Percentiles rank a stretch among this genome's conserved stretches.
Conservation (phyloP, 2,329 filamentous ascomycete species). For the Diaporthe eres region DNA sequence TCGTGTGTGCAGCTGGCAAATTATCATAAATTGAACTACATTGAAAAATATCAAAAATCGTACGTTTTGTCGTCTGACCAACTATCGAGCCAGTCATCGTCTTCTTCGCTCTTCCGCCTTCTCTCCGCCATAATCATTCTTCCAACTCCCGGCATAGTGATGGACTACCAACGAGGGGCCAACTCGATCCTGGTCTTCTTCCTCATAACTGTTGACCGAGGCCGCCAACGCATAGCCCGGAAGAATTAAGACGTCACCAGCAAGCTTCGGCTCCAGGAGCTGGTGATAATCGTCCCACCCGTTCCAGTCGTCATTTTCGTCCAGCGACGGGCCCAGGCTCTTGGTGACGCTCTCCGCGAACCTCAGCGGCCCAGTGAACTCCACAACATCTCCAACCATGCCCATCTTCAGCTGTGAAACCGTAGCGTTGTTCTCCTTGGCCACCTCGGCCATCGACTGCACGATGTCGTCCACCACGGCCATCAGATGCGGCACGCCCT, state of each 20-base stretch:
- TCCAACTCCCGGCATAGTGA: constrained; percentile 35
- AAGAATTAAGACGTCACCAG: constrained; percentile 19
- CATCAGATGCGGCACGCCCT: constrained; percentile 40
- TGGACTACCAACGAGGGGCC: constrained; percentile 13
- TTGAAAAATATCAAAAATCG: background rate
- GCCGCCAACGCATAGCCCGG: constrained; percentile 14
- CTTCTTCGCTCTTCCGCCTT: background rate
- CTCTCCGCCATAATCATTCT: constrained; percentile 33
- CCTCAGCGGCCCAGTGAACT: constrained; percentile 42
- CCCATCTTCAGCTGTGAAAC: constrained; percentile 35
- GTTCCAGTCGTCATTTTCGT: constrained; percentile 27
- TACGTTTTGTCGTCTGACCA: background rate
- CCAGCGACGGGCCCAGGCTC: constrained; percentile 25
- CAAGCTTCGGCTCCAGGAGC: constrained; percentile 21
- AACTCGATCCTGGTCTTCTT: constrained; percentile 26
- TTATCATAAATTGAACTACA: background rate
- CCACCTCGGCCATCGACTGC: background rate
- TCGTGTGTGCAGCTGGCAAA: background rate
- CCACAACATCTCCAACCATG: constrained; percentile 43
- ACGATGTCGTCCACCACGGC: constrained; percentile 43
- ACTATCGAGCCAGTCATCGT: background rate
- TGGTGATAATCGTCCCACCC: background rate
- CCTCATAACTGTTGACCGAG: constrained; percentile 42
- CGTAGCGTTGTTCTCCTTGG: constrained; percentile 29
- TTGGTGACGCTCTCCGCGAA: constrained; percentile 39